phyloP scores from a whole-genome alignment of 495 filamentous ascomycete species.

The Rhizodiscina lignyota region DNA sequence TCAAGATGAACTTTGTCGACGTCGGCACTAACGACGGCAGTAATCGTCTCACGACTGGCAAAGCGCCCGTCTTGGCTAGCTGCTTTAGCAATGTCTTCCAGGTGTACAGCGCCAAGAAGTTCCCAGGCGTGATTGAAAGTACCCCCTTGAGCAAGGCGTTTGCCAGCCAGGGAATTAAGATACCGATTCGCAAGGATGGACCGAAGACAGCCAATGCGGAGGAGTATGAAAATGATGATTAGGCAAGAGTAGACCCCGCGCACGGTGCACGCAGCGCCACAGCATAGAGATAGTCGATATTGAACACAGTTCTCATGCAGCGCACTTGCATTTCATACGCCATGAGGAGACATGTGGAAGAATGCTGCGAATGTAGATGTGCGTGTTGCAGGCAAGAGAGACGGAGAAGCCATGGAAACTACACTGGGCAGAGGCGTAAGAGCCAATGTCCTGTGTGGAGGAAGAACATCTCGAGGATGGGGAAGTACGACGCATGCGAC shows the following conservation, averaged over 20 bases:
- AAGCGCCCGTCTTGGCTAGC: conserved; percentile 70
- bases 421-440: no score
- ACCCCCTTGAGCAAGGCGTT: conserved; percentile 89
- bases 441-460: no score
- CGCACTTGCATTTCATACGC: no score
- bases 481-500: no score
- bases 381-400: no score
- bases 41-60: conserved; percentile 50
- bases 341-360: no score
- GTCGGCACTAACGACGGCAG: conserved; percentile 37
- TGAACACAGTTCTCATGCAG: no score
- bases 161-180: conserved; percentile 91
- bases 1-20: conserved; percentile 74
- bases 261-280: no score
- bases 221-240: conserved; percentile 47
- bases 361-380: no score
- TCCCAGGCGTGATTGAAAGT: conserved; percentile 91
- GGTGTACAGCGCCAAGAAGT: conserved; percentile 93
- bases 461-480: no score
- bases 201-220: conserved; percentile 42
- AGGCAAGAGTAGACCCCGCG: conserved; percentile 2
- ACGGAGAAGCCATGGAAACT: no score
- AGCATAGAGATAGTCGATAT: no score
- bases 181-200: conserved; percentile 81
- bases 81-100: conserved; percentile 84